Evolutionary conservation across 2,329 filamentous ascomycete species (phyloP).

Genomic region (Laburnicola sp.): DNA sequence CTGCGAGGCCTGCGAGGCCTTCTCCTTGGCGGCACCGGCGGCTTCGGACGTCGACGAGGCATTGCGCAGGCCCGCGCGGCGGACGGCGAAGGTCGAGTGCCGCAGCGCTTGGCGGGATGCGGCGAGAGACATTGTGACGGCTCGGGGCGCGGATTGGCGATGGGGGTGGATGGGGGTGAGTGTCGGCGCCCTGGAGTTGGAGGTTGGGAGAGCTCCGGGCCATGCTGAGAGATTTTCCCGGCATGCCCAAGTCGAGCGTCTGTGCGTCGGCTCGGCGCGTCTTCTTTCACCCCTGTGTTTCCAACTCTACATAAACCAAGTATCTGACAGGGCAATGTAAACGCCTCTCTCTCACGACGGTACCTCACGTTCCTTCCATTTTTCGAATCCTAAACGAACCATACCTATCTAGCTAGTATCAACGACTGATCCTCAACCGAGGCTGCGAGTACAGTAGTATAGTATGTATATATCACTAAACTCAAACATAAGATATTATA

Average conservation of each 20-base stretch:
- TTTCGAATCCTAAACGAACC: too few species aligned
- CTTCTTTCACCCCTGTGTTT: neutral
- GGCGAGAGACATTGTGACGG: conserved; percentile 51
- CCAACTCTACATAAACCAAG: too few species aligned
- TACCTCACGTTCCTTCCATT: too few species aligned
- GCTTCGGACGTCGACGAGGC: conserved; percentile 55
- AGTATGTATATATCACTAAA: too few species aligned
- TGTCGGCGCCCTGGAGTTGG: conserved; percentile 6
- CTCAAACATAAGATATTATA: too few species aligned
- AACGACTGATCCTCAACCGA: too few species aligned
- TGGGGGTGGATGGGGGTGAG: conserved; percentile 4
- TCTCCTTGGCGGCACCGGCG: conserved; percentile 52
- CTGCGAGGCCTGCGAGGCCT: conserved; percentile 68
- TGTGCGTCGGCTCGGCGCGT: conserved; percentile 1
- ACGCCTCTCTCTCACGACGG: too few species aligned
- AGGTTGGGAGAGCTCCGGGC: conserved; percentile 17
- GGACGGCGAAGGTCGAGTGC: conserved; percentile 49
- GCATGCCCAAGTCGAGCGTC: neutral
- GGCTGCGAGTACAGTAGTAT: too few species aligned
- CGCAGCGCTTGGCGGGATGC: conserved; percentile 52
- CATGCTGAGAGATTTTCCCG: conserved; percentile 12
- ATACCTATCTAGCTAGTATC: too few species aligned
- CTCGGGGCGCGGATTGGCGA: conserved; percentile 18
- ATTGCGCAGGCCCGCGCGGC: conserved; percentile 51
- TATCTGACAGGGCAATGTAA: too few species aligned